phyloP scores from a whole-genome alignment of 2,329 filamentous ascomycete species.

The Dactylellina leptospora region DNA sequence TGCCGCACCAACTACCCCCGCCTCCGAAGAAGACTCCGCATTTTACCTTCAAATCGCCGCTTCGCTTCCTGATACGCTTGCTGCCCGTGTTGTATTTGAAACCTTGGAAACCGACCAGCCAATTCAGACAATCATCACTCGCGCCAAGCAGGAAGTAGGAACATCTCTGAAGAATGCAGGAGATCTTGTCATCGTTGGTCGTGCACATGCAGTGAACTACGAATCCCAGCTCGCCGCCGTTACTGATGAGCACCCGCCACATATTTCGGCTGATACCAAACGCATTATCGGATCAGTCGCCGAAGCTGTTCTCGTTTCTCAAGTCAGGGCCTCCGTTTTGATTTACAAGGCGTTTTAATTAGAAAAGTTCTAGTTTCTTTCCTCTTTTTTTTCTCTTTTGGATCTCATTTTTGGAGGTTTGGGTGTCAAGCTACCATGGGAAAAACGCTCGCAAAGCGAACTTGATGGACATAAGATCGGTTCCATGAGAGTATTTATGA shows the following conservation, averaged over 20 bases:
- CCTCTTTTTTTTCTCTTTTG: not conserved
- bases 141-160: constrained; percentile 69
- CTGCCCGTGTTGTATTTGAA: constrained; percentile 68
- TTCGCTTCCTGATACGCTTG: constrained; percentile 66
- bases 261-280: constrained; percentile 61
- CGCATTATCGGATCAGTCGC: constrained; percentile 70
- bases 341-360: constrained; percentile 41
- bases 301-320: constrained; percentile 61
- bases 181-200: constrained; percentile 74
- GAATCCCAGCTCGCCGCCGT: constrained; percentile 53
- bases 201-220: constrained; percentile 60
- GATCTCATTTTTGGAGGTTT: not conserved
- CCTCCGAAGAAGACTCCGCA: constrained; percentile 62
- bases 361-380: not conserved
- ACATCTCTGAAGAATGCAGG: constrained; percentile 72
- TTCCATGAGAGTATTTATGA: no score
- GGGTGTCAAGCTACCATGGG: no score
- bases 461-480: no score
- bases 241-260: constrained; percentile 53
- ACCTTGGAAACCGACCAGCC: constrained; percentile 55
- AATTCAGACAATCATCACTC: constrained; percentile 56
- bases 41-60: constrained; percentile 69
- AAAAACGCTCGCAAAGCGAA: no score
- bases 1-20: constrained; percentile 52
- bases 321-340: constrained; percentile 48